Base-by-base conservation (phyloP, 2,329 filamentous ascomycete genomes). In the Malbranchea cinnamomea region DNA sequence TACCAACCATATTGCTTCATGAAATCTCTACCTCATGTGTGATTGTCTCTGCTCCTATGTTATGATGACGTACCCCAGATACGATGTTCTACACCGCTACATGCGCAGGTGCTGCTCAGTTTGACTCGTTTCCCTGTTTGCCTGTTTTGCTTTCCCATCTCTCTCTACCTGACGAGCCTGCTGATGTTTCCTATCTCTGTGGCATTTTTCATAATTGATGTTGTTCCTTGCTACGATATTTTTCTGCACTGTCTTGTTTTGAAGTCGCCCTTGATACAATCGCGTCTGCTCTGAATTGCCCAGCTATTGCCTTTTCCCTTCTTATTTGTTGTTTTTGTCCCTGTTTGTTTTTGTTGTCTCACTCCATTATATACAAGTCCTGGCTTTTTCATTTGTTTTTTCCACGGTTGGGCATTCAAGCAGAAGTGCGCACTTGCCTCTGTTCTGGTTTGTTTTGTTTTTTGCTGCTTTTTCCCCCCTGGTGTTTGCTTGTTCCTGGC, bases 251-350 rank as follows among this genome's bases (percentile, higher is more conserved):
- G 23, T 23, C 2, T 12, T 35, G 21, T 36, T 46, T 50, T 44
- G 39, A 46, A 42, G 46, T 55, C 51, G n/a, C n/a, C n/a, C 49
- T 56, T 58, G 56, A 59, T 59, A 59, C 54, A 57, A 59, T 47
- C 56, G 56, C 56, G 56, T 59, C 56, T 59, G 56, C 51, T 46
- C 44, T 48, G 44, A 38, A 26, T 31, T 35, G 35, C 45, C 46
- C 48, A 43, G 39, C 41, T 44, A 45, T 39, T 35, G 36, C 41
- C 42, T 29, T 35, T 17, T 16, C 30, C 23, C 43, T 35, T 30
- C 34, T 33, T 40, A 33, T 33, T 31, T 34, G 22, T 33, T 16
- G n/a, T 25, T 28, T 14, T 26, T 35, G 30, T 33, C 28, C 28
- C 10, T 37, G 36, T 37, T 36, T 39, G 36, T 24, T 31, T 26